phyloP scores from a whole-genome alignment of 176 grass and related monocot species.

The Aegilops longissima region DNA sequence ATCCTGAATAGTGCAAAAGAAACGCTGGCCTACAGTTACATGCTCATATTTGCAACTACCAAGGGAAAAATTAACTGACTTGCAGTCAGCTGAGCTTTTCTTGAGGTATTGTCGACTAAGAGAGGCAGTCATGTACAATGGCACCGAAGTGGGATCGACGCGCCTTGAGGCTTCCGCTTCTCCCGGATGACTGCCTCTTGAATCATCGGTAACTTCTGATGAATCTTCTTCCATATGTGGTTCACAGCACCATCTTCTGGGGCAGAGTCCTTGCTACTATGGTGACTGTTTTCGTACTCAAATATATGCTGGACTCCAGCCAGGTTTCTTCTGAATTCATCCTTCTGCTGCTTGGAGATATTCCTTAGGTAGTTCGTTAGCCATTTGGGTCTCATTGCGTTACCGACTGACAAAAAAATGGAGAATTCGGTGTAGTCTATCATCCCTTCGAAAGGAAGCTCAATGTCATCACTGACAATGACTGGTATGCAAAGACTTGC shows the following conservation, averaged over 20 bases:
- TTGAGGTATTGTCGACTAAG: background rate
- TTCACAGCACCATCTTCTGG: conserved; percentile 57
- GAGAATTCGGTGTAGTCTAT: conserved; percentile 75
- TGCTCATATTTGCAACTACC: conserved; percentile 21
- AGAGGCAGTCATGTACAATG: conserved; percentile 65
- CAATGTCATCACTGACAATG: conserved; percentile 74
- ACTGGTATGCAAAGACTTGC: conserved; percentile 89
- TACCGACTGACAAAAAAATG: conserved; percentile 60
- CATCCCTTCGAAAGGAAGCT: conserved; percentile 85
- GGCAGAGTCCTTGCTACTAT: conserved; percentile 14
- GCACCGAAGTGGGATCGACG: conserved; percentile 59
- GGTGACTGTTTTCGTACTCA: conserved; percentile 56
- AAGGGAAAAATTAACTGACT: background rate
- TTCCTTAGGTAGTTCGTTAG: conserved; percentile 56
- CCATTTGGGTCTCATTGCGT: conserved; percentile 58
- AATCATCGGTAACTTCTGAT: conserved; percentile 70
- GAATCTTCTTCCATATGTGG: conserved; percentile 79
- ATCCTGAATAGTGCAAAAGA: background rate
- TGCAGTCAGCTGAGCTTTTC: background rate
- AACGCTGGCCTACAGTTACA: background rate
- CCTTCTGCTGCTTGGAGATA: conserved; percentile 55
- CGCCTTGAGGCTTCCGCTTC: conserved; percentile 58
- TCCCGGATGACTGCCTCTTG: conserved; percentile 47
- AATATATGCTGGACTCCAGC: conserved; percentile 54
- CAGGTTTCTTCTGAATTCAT: conserved; percentile 61